Percentiles rank a stretch among this genome's conserved stretches.
These are phyloP conservation scores for Pythium periplocum DNA, from an alignment of 352 stramenopile species.

Conservation along the genomic window DNA sequence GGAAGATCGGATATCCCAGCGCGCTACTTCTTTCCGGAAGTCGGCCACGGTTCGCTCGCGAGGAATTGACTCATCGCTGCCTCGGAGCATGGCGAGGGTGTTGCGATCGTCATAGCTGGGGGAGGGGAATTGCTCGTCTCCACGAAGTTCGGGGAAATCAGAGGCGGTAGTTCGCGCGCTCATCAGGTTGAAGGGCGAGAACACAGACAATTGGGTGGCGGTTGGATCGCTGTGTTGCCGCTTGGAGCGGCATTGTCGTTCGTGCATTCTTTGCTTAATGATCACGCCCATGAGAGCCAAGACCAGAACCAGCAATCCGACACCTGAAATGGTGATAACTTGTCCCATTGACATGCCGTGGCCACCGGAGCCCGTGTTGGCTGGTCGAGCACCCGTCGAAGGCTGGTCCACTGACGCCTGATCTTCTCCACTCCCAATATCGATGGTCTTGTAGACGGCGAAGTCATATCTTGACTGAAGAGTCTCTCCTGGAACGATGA, in stretches of 20 bases:
- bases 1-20: slow-evolving; percentile 41
- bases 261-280: neutral
- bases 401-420: neutral
- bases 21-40: slow-evolving; percentile 38
- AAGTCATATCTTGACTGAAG: slow-evolving; percentile 27
- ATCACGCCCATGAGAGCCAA: slow-evolving; percentile 16
- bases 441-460: slow-evolving; percentile 19
- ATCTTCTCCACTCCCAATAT: slow-evolving; percentile 1
- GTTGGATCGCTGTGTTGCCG: slow-evolving; percentile 4
- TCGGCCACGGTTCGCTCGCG: slow-evolving; percentile 30
- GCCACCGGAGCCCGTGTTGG: neutral
- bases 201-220: slow-evolving; percentile 7
- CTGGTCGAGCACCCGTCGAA: neutral
- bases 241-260: slow-evolving; percentile 7
- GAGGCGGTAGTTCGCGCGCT: slow-evolving; percentile 23
- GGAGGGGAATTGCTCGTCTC: slow-evolving; percentile 26
- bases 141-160: slow-evolving; percentile 45
- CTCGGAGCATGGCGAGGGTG: slow-evolving; percentile 43
- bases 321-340: slow-evolving; percentile 17
- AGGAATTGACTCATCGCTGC: slow-evolving; percentile 31
- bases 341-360: slow-evolving; percentile 18
- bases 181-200: neutral
- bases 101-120: slow-evolving; percentile 33
- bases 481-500: slow-evolving; percentile 19
- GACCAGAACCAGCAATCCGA: slow-evolving; percentile 20